Percentiles rank a stretch among this genome's conserved stretches.
Conservation (phyloP, 2,329 filamentous ascomycete genomes). For the Penicillium sclerotiorum region DNA sequence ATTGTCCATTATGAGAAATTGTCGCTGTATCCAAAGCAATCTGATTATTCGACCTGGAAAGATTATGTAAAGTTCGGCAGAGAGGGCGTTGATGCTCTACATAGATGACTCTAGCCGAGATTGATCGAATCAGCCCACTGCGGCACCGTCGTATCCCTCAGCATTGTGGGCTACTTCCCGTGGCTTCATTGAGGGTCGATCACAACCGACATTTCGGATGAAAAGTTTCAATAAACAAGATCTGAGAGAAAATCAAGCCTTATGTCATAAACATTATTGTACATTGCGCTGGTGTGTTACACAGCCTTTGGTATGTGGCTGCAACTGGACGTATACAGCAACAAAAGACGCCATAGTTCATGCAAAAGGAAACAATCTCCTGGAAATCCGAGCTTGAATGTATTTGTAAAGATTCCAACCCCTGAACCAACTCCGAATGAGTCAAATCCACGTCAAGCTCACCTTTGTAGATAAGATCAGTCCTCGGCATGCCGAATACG, state of each 20-base stretch:
- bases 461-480: neutral
- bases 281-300: neutral
- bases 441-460: neutral
- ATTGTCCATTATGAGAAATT: no score
- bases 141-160: neutral
- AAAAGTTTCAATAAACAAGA: no score
- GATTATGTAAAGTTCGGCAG: no score
- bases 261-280: no score
- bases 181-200: no score
- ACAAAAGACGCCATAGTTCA: neutral
- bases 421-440: neutral
- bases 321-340: neutral
- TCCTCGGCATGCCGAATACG: conserved; percentile 1
- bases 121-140: neutral
- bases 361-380: neutral
- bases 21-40: no score
- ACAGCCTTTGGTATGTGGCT: neutral
- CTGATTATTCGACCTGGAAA: no score
- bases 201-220: neutral
- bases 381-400: neutral
- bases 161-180: neutral
- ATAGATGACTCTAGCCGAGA: neutral
- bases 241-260: no score
- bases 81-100: neutral
- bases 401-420: neutral